Percentiles rank a stretch among this genome's conserved stretches.
Conservation (phyloP, 1,139 yeast species). For the Hyphopichia pseudoburtonii region DNA sequence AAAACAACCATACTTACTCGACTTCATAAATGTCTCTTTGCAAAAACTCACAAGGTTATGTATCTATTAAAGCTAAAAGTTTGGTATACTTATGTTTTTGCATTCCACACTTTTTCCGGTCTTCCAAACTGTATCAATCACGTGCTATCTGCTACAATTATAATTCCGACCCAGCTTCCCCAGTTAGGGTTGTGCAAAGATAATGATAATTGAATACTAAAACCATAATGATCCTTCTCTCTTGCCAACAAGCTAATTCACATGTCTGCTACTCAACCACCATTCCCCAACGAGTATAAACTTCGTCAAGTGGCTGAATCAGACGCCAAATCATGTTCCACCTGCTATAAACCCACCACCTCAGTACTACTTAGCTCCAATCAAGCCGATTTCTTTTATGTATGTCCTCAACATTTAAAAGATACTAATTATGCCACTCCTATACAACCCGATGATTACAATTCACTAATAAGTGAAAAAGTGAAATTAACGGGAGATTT, state of each 20-base stretch:
- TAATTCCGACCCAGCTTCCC: too few species aligned
- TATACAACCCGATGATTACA: slow-evolving; percentile 46
- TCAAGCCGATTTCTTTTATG: slow-evolving; percentile 64
- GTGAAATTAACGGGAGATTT: slow-evolving; percentile 42
- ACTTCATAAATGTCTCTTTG: too few species aligned
- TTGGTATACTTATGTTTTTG: too few species aligned
- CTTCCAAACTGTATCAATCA: too few species aligned
- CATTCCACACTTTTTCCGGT: too few species aligned
- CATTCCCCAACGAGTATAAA: slow-evolving; percentile 55
- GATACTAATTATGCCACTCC: slow-evolving; percentile 66
- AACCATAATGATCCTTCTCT: background rate
- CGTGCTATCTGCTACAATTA: too few species aligned
- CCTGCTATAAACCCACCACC: slow-evolving; percentile 67
- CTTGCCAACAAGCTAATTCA: background rate
- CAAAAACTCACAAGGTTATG: too few species aligned
- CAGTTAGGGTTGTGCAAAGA: too few species aligned
- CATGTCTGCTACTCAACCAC: slow-evolving; percentile 14
- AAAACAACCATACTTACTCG: too few species aligned
- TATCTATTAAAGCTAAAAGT: too few species aligned
- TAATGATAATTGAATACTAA: background rate
- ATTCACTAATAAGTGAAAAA: slow-evolving; percentile 39
- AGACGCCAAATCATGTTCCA: slow-evolving; percentile 58
- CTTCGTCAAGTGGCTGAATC: slow-evolving; percentile 56
- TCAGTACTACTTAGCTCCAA: slow-evolving; percentile 58
- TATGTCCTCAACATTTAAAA: slow-evolving; percentile 61